A percentile compares a stretch with the other conserved stretches of the same genome.
Evolutionary conservation across 306 rosid genomes (phyloP).

Genomic region (Luffa aegyptiaca): DNA sequence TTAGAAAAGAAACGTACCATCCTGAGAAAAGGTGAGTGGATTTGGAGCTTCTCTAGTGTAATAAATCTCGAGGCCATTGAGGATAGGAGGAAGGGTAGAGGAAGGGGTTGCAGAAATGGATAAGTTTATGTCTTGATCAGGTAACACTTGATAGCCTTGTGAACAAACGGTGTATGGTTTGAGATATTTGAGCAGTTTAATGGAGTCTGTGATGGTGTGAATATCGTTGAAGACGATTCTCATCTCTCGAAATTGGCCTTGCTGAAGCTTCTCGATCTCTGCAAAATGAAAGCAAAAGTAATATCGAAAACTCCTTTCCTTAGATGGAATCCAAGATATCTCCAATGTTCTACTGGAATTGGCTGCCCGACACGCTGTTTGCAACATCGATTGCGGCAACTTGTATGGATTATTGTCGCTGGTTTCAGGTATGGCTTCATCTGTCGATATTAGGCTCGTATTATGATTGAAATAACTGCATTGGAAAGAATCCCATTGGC

Average conservation of each 20-base stretch:
- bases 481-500: background rate
- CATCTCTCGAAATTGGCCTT: background rate
- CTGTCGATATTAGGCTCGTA: background rate
- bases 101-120: background rate
- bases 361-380: background rate
- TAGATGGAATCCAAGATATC: rapidly evolving
- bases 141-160: background rate
- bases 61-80: background rate
- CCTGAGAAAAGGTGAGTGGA: background rate
- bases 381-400: background rate
- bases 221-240: background rate
- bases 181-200: background rate
- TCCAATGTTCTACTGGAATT: background rate
- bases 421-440: background rate
- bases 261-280: background rate
- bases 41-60: background rate
- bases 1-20: background rate
- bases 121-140: background rate
- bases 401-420: background rate
- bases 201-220: background rate
- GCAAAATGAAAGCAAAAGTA: background rate
- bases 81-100: background rate
- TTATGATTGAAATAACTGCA: too few relatives aligned
- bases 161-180: background rate
- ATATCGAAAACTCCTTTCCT: background rate